Evolutionary conservation across 1,284 basidiomycete genomes (phyloP).

Genomic region (Ganoderma meredithae): DNA sequence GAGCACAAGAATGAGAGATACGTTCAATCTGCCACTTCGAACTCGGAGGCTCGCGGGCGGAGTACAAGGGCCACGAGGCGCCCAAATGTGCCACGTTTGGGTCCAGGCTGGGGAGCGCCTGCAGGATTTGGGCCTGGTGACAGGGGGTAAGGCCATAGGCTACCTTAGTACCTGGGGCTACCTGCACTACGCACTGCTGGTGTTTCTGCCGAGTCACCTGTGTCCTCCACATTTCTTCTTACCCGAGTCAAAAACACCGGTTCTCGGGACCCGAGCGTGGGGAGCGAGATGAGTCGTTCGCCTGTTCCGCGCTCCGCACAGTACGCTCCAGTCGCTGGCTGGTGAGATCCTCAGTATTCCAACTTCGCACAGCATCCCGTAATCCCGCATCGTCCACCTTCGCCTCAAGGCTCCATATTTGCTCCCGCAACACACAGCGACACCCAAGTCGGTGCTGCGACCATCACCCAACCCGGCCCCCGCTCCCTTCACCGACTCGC

Average conservation of each 20-base stretch:
- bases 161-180: no score
- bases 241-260: not conserved
- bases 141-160: not conserved
- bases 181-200: not conserved
- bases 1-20: not conserved
- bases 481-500: not conserved
- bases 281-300: not conserved
- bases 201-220: not conserved
- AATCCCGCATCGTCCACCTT: not conserved
- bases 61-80: not conserved
- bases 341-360: not conserved
- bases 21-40: not conserved
- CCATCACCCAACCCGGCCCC: not conserved
- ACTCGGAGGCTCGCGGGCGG: not conserved
- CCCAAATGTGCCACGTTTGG: conserved; percentile 1
- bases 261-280: not conserved
- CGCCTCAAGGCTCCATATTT: conserved; percentile 9
- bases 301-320: not conserved
- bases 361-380: conserved; percentile 3
- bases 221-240: not conserved
- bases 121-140: not conserved
- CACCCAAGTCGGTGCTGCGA: conserved; percentile 6
- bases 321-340: not conserved
- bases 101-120: not conserved
- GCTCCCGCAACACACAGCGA: not conserved